Evolutionary conservation across 208 protist genomes (phyloP), one percentile per base, ranked within the genome.

Genomic region (Wallacemonas sp.): DNA sequence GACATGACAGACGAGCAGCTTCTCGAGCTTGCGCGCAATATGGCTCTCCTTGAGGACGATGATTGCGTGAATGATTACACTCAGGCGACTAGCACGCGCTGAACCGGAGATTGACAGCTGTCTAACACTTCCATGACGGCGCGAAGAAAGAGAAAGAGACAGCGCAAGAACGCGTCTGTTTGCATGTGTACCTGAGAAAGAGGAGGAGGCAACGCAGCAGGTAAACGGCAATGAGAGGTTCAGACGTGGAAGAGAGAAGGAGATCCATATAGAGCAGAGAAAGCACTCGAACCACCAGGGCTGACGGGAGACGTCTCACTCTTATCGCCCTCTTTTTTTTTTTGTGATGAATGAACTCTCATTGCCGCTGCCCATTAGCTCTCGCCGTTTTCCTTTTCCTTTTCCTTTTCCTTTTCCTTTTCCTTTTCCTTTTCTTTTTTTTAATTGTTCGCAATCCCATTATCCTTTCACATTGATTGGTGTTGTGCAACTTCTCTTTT

Each of bases 351-450:
- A 1, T 47, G 1, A 31, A 19, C 14, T 42, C 6, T 54, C 6
- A 14, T 14, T 41, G 36, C 6, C 36, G 14, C 36, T 41, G 6
- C 14, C 14, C 14, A 6, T 41, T 6, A 41, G 36, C 36, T 41
- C 9, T 41, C 36, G 9, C 6, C 6, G 36, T 14, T 14, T 44
- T 54, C 12, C 27, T 62, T 19, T 21, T 67, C 64, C 14, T 64
- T 27, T 21, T 62, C 30, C 54, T 67, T 26, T 62, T 17, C 47
- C n/a, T 62, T 64, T 54, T 54, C 9, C 36, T 14, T 71, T 66
- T 42, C 26, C 21, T 22, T 67, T 66, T 34, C 45, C 28, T 54
- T 49, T 65, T 34, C 62, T 70, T 53, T 31, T 34, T 71, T 19
- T 54, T 63, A n/a, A 14, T 17, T 53, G 19, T 62, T 47, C 15